phyloP scores from a whole-genome alignment of 1,139 yeast species.

The Arxiozyma slooffiae region DNA sequence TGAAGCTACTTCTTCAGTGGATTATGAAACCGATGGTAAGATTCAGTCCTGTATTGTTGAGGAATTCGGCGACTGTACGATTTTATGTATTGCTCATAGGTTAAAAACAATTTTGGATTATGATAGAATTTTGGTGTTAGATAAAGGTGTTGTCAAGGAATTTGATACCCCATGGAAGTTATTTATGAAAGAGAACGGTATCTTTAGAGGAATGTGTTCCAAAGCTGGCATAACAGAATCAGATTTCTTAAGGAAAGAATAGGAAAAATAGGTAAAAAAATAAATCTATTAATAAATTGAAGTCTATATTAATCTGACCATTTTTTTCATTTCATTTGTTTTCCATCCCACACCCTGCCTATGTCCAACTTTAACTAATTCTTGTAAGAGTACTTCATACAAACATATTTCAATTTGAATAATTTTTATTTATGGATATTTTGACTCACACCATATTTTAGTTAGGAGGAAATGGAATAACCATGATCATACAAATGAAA shows the following conservation, averaged over 20 bases:
- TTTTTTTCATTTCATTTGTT: too few relatives aligned
- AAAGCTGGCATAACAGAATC: constrained; percentile 40
- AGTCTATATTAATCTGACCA: neutral
- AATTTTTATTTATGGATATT: too few relatives aligned
- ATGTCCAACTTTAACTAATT: too few relatives aligned
- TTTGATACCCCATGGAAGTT: constrained; percentile 46
- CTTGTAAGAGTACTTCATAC: too few relatives aligned
- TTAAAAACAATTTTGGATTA: constrained; percentile 57
- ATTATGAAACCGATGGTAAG: constrained; percentile 63
- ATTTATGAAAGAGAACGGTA: constrained; percentile 36
- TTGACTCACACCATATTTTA: neutral
- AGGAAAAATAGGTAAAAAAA: neutral
- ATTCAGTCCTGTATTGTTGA: constrained; percentile 55
- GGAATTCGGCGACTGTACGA: constrained; percentile 59
- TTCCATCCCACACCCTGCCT: too few relatives aligned
- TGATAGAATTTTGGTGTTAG: constrained; percentile 58
- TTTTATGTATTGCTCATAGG: constrained; percentile 73
- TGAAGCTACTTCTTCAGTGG: constrained; percentile 79
- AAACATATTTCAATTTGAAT: too few relatives aligned
- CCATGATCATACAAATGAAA: too few relatives aligned
- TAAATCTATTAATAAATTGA: neutral
- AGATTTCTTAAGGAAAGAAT: constrained; percentile 28
- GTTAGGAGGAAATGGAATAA: too few relatives aligned
- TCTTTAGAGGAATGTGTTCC: constrained; percentile 54
- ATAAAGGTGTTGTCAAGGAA: constrained; percentile 51